Conservation (phyloP, 139 green algal species). For the Zygnema circumcarinatum region DNA sequence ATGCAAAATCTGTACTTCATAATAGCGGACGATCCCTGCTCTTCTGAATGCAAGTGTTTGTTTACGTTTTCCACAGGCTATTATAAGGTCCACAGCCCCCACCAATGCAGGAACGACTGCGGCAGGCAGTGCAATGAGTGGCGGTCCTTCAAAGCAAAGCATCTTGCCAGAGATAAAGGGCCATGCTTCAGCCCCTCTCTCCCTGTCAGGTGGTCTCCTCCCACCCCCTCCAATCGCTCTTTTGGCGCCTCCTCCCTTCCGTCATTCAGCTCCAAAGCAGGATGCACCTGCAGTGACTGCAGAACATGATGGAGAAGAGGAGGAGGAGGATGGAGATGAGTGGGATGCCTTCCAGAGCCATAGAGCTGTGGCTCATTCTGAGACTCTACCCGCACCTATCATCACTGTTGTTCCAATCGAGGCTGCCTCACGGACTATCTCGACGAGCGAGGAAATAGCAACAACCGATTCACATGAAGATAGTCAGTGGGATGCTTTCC, state of each 20-base stretch:
- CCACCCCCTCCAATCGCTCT: neutral
- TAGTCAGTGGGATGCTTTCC: neutral
- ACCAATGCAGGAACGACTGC: neutral
- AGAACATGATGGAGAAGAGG: neutral
- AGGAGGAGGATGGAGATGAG: constrained; percentile 10
- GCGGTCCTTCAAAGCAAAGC: neutral
- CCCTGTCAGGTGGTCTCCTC: neutral
- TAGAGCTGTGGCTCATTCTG: neutral
- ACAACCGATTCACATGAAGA: neutral
- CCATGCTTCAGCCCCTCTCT: neutral
- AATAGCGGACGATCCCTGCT: too few species aligned
- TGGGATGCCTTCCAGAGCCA: constrained; percentile 7
- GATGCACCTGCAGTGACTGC: neutral
- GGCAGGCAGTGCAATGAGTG: neutral
- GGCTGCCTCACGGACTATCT: neutral
- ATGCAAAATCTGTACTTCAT: too few species aligned
- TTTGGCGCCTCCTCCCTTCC: neutral
- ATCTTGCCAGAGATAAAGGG: neutral
- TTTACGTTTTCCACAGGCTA: too few species aligned
- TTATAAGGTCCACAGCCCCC: neutral
- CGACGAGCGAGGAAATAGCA: neutral
- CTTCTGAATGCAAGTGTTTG: too few species aligned
- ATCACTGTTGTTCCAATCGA: neutral
- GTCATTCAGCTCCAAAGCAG: neutral
- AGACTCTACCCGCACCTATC: neutral